Conservation (phyloP, 179 eudicot species). For the Spergularia azorica region DNA sequence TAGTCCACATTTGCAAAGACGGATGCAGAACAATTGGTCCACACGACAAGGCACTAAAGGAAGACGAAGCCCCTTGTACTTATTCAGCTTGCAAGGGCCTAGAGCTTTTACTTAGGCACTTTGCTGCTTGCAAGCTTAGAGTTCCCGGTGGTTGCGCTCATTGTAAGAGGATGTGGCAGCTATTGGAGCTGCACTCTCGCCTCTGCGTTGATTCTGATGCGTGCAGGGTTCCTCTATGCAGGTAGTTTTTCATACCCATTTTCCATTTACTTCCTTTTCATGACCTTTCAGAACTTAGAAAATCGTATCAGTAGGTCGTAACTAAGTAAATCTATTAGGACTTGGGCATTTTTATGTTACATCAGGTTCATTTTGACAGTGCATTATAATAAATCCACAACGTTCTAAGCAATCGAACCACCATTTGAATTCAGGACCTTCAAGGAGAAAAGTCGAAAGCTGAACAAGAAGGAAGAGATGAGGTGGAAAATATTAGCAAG, state of each 20-base stretch:
- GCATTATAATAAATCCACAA: background rate
- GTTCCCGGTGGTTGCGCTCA: slow-evolving; percentile 80
- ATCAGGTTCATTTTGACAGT: background rate
- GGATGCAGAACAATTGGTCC: slow-evolving; percentile 94
- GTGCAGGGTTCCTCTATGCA: slow-evolving; percentile 93
- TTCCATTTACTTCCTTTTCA: background rate
- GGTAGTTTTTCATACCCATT: slow-evolving; percentile 37
- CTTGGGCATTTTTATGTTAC: too few species aligned
- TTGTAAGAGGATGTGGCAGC: slow-evolving; percentile 96
- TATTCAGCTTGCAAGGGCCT: slow-evolving; percentile 71
- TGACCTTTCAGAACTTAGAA: background rate
- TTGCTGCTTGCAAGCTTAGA: slow-evolving; percentile 78
- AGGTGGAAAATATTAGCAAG: slow-evolving; percentile 86
- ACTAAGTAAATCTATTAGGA: too few species aligned
- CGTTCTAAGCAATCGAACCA: background rate
- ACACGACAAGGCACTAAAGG: slow-evolving; percentile 51
- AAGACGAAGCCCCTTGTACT: slow-evolving; percentile 59
- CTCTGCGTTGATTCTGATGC: slow-evolving; percentile 65
- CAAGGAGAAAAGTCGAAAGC: slow-evolving; percentile 51
- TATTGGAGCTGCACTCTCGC: slow-evolving; percentile 80
- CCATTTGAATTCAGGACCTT: slow-evolving; percentile 49
- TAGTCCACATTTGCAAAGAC: slow-evolving; percentile 85
- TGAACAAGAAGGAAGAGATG: slow-evolving; percentile 81
- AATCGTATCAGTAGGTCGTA: too few species aligned
- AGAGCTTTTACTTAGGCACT: slow-evolving; percentile 74